Conservation (phyloP, 768 basidiomycete species). For the Albatrellus ellisii region DNA sequence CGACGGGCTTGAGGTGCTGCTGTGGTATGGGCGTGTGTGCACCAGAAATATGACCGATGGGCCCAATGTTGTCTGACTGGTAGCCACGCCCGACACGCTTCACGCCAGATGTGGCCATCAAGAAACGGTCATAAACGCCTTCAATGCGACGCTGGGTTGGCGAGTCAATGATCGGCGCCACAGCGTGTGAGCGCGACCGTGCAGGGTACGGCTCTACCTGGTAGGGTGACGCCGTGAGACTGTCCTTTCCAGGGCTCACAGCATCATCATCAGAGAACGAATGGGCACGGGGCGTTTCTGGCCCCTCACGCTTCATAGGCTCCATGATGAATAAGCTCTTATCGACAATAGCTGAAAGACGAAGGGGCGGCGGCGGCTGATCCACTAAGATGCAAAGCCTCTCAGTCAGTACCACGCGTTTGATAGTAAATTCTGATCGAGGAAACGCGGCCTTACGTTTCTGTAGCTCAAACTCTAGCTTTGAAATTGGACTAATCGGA, state of each 20-base stretch:
- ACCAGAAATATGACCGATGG: conserved; percentile 24
- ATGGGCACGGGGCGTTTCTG: conserved; percentile 17
- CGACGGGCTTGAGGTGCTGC: not conserved
- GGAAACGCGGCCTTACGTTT: conserved; percentile 34
- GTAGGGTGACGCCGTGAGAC: conserved; percentile 45
- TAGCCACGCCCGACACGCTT: conserved; percentile 74
- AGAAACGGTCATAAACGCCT: conserved; percentile 69
- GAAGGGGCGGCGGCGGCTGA: conserved; percentile 27
- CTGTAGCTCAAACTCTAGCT: conserved; percentile 51
- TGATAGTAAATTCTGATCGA: not conserved
- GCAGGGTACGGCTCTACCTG: conserved; percentile 55
- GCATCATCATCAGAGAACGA: not conserved
- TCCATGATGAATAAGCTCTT: conserved; percentile 54
- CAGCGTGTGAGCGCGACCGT: conserved; percentile 23
- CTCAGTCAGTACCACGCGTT: not conserved
- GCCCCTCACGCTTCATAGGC: conserved; percentile 27
- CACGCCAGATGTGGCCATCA: conserved; percentile 73
- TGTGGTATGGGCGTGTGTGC: conserved; percentile 1
- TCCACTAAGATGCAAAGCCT: conserved; percentile 13
- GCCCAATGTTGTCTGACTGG: conserved; percentile 50
- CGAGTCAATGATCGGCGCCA: conserved; percentile 30
- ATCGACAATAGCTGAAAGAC: conserved; percentile 57
- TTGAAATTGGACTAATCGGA: conserved; percentile 54
- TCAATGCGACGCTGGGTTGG: conserved; percentile 51
- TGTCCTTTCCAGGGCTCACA: conserved; percentile 26